Conservation (phyloP, 2,329 filamentous ascomycete genomes). For the Tolypocladium album region DNA sequence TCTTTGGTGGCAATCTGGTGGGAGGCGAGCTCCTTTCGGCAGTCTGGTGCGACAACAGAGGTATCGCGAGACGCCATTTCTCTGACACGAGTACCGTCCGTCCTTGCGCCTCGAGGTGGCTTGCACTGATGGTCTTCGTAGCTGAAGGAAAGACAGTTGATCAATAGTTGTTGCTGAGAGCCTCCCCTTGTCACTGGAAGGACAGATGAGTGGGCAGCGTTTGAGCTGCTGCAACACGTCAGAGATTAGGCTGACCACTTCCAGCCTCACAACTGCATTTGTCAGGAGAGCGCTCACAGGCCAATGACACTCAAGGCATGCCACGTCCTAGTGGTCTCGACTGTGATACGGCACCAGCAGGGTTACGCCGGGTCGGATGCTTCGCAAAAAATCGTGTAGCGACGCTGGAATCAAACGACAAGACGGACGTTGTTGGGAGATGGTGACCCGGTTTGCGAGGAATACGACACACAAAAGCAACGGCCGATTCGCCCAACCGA, state of each 20-base stretch:
- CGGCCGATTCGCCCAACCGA: not conserved
- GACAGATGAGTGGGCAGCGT: not conserved
- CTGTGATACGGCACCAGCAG: not conserved
- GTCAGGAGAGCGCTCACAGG: not conserved
- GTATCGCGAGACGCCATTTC: slow-evolving; percentile 10
- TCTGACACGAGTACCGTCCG: not conserved
- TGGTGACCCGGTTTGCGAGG: not conserved
- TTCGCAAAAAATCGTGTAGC: not conserved
- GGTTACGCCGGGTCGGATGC: not conserved
- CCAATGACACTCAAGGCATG: no score
- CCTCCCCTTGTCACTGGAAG: not conserved
- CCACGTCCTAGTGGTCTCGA: not conserved
- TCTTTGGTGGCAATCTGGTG: slow-evolving; percentile 1
- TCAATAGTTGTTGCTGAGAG: not conserved
- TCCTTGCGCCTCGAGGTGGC: not conserved
- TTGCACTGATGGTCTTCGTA: not conserved
- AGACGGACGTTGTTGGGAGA: not conserved
- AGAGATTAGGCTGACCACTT: not conserved
- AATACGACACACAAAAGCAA: not conserved
- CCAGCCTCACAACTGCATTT: not conserved
- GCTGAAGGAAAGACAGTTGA: not conserved
- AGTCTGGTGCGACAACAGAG: slow-evolving; percentile 8
- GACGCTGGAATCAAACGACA: not conserved
- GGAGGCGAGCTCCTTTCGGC: slow-evolving; percentile 4
- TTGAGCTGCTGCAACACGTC: not conserved